phyloP scores from a whole-genome alignment of 257 asterid species.

The Phtheirospermum japonicum region DNA sequence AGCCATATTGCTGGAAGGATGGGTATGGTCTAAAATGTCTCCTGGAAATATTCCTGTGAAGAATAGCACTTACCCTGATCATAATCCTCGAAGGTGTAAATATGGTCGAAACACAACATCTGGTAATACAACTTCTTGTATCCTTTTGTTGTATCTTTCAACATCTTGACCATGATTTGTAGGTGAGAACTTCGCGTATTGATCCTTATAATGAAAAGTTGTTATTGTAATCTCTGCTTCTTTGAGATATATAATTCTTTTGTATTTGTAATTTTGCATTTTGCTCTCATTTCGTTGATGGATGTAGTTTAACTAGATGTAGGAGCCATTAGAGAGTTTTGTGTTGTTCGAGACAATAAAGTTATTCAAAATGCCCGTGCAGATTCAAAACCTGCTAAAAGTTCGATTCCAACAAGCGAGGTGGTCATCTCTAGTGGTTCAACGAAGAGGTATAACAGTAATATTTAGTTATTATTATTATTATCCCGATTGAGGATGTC shows the following conservation, averaged over 20 bases:
- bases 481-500: not conserved
- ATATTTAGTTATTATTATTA: not conserved
- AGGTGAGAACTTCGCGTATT: not conserved
- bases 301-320: slow-evolving; percentile 40
- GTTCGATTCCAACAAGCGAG: slow-evolving; percentile 45
- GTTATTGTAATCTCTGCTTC: not conserved
- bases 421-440: slow-evolving; percentile 36
- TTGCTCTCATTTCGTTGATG: slow-evolving; percentile 27
- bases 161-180: not conserved
- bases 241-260: not conserved
- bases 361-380: slow-evolving; percentile 46
- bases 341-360: slow-evolving; percentile 92
- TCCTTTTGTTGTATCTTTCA: slow-evolving; percentile 10
- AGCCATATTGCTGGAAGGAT: not conserved
- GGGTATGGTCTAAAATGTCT: not conserved
- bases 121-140: slow-evolving; percentile 44
- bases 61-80: slow-evolving; percentile 43
- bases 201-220: slow-evolving; percentile 10
- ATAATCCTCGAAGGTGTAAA: slow-evolving; percentile 54
- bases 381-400: slow-evolving; percentile 53
- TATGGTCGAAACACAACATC: slow-evolving; percentile 42
- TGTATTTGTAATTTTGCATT: slow-evolving; percentile 12
- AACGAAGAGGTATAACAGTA: slow-evolving; percentile 43
- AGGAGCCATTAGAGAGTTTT: slow-evolving; percentile 73
- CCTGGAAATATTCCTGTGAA: slow-evolving; percentile 32